Conservation (phyloP, 495 filamentous ascomycete species). For the Podospora conica region DNA sequence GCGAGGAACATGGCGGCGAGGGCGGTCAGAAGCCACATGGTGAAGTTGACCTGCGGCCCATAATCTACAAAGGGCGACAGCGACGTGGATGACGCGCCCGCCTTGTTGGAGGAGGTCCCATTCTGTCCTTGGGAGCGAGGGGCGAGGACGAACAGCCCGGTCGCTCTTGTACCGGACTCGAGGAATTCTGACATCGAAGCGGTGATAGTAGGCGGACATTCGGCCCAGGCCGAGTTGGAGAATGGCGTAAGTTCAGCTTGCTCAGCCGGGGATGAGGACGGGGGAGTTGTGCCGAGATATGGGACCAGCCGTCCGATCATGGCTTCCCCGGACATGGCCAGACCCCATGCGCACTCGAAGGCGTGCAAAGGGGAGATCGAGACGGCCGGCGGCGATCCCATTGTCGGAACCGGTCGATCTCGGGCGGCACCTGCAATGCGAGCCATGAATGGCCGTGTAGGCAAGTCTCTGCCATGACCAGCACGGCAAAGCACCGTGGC, state of each 20-base stretch:
- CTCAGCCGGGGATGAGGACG: slow-evolving; percentile 4
- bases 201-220: slow-evolving; percentile 13
- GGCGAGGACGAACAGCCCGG: slow-evolving; percentile 10
- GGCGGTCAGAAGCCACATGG: slow-evolving; percentile 33
- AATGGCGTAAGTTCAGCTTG: slow-evolving; percentile 2
- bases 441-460: background rate
- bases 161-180: slow-evolving; percentile 4
- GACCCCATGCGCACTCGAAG: slow-evolving; percentile 6
- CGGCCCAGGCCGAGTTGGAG: slow-evolving; percentile 5
- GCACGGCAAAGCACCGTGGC: background rate
- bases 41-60: slow-evolving; percentile 37
- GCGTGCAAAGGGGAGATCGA: slow-evolving; percentile 17
- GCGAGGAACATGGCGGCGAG: slow-evolving; percentile 32
- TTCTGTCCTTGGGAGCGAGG: background rate
- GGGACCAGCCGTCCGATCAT: slow-evolving; percentile 19
- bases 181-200: slow-evolving; percentile 18
- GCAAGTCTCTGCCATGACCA: background rate
- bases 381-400: slow-evolving; percentile 23
- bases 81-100: slow-evolving; percentile 10
- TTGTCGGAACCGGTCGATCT: slow-evolving; percentile 24
- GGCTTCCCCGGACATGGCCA: slow-evolving; percentile 21
- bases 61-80: slow-evolving; percentile 19
- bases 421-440: slow-evolving; percentile 4
- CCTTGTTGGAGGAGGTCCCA: slow-evolving; percentile 11
- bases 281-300: slow-evolving; percentile 23